Evolutionary conservation across 2,329 filamentous ascomycete genomes (phyloP).

Genomic region (Claviceps africana): DNA sequence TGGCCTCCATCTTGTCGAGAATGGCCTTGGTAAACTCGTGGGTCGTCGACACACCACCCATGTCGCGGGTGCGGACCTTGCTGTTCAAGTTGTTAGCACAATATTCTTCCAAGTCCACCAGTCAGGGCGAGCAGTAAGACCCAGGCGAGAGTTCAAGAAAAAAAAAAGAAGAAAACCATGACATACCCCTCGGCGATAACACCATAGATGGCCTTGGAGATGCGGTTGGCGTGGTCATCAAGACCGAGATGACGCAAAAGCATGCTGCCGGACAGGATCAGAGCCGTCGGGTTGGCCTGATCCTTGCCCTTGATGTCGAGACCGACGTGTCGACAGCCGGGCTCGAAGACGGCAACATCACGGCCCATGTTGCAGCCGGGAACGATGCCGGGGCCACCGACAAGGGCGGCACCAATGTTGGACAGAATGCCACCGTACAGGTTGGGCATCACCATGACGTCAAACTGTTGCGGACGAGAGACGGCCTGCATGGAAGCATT

Average conservation of each 20-base stretch:
- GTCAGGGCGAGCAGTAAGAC: too few species aligned
- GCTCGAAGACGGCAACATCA: slow-evolving; percentile 96
- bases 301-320: slow-evolving; percentile 99
- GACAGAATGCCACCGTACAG: slow-evolving; percentile 97
- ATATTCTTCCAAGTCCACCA: background rate
- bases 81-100: slow-evolving; percentile 37
- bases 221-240: slow-evolving; percentile 95
- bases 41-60: slow-evolving; percentile 82
- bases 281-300: slow-evolving; percentile 93
- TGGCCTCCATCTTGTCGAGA: slow-evolving; percentile 82
- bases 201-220: slow-evolving; percentile 69
- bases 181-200: slow-evolving; percentile 76
- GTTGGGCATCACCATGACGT: slow-evolving; percentile 99
- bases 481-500: slow-evolving; percentile 99
- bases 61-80: slow-evolving; percentile 80
- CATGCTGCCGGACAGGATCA: slow-evolving; percentile 94
- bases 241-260: slow-evolving; percentile 92
- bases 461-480: slow-evolving; percentile 90
- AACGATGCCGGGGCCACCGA: slow-evolving; percentile 92
- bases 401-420: slow-evolving; percentile 95
- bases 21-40: slow-evolving; percentile 93
- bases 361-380: slow-evolving; percentile 99
- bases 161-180: background rate
- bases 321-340: slow-evolving; percentile 96
- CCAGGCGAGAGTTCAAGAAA: background rate